Evolutionary conservation across 192 early-diverging fungal genomes (phyloP).

Genomic region (Powellomyces hirtus): DNA sequence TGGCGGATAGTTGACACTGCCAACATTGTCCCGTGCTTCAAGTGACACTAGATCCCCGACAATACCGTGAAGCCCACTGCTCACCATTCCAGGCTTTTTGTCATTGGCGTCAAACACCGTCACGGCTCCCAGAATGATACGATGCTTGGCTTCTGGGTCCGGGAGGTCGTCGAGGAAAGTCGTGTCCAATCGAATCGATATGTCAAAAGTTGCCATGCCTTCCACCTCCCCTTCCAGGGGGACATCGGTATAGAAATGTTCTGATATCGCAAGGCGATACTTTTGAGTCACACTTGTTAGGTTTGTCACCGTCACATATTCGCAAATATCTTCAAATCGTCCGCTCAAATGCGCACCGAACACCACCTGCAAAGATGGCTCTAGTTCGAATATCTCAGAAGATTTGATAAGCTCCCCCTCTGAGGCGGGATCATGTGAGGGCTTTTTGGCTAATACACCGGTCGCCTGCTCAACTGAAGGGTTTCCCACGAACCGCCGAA

Average conservation of each 20-base stretch:
- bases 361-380: conserved; percentile 46
- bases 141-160: conserved; percentile 21
- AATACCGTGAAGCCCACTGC: conserved; percentile 37
- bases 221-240: conserved; percentile 53
- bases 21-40: conserved; percentile 33
- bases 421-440: not conserved
- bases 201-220: conserved; percentile 43
- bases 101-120: conserved; percentile 41
- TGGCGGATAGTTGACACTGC: conserved; percentile 39
- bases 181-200: conserved; percentile 39
- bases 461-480: conserved; percentile 26
- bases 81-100: conserved; percentile 34
- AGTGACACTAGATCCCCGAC: conserved; percentile 40
- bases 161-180: conserved; percentile 6
- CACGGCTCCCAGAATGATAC: conserved; percentile 39
- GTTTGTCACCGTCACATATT: conserved; percentile 53
- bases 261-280: conserved; percentile 42
- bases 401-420: conserved; percentile 15
- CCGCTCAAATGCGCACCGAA: conserved; percentile 31
- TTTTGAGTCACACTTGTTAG: conserved; percentile 30
- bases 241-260: conserved; percentile 46
- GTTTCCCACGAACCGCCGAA: conserved; percentile 30
- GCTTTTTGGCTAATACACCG: conserved; percentile 28
- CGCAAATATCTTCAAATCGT: conserved; percentile 31
- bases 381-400: conserved; percentile 47